Evolutionary conservation across 768 basidiomycete genomes (phyloP).

Genomic region (Suillus bovinus): DNA sequence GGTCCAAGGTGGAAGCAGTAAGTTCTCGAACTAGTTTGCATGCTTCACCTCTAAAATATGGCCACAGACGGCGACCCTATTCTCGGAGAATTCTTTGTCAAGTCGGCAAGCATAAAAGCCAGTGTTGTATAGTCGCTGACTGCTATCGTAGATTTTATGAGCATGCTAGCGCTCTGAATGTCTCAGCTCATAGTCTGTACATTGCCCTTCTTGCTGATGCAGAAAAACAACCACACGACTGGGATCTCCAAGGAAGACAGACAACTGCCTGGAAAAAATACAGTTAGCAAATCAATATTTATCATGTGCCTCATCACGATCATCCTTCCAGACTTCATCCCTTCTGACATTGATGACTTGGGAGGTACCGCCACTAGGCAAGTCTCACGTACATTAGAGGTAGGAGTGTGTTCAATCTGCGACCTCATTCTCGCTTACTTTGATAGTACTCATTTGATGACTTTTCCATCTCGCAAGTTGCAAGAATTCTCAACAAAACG

Average conservation of each 20-base stretch:
- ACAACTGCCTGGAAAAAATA: constrained; percentile 56
- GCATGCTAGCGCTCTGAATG: constrained; percentile 46
- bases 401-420: constrained; percentile 18
- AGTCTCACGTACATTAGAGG: constrained; percentile 63
- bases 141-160: constrained; percentile 44
- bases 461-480: constrained; percentile 65
- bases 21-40: constrained; percentile 22
- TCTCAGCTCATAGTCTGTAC: constrained; percentile 52
- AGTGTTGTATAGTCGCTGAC: neutral
- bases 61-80: constrained; percentile 61
- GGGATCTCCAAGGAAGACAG: constrained; percentile 65
- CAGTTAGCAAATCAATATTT: constrained; percentile 30
- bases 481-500: constrained; percentile 50
- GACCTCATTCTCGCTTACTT: constrained; percentile 1
- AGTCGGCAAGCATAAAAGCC: constrained; percentile 35
- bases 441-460: constrained; percentile 61
- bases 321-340: constrained; percentile 29
- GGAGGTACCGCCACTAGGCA: constrained; percentile 62
- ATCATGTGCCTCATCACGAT: neutral
- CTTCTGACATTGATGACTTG: constrained; percentile 32
- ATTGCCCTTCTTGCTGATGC: constrained; percentile 60
- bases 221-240: constrained; percentile 55
- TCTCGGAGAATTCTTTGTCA: constrained; percentile 63
- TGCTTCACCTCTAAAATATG: neutral
- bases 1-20: constrained; percentile 64